Base-by-base conservation (phyloP, 352 stramenopile species). In the Phytophthora tubulina region DNA sequence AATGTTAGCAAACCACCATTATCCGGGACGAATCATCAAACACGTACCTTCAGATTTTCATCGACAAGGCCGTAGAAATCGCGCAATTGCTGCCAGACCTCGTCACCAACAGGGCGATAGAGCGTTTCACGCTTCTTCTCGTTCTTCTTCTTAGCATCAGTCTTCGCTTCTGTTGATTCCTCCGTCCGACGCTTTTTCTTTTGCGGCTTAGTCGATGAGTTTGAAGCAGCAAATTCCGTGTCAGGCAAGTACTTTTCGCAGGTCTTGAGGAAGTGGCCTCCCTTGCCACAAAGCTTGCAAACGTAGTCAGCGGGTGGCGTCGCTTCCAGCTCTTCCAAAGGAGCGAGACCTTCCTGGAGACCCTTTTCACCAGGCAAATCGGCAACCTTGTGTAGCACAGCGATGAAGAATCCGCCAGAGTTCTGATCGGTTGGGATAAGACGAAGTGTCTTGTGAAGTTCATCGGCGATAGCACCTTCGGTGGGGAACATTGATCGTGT, bases 381-480 rank as follows among this genome's bases (percentile, higher is more conserved):
- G 3, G 62, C 63, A 36, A 78, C 66, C 61, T 99, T 99, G 41
- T 84, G 75, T 30, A 99, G 85, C 35, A 99, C 87, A n/a, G 94
- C 93, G 44, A 99, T 90, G 76, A 99, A 99, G 76, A 99, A 99
- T 4, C 98, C 98, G 39, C 97, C 98, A 5, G 97, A 99, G 76
- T 99, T 97, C 64, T 99, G 92, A 74, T 99, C 97, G 38, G 98
- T 98, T 2, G 98, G 98, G 45, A 99, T 88, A 27, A 99, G 82
- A 10, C 98, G 92, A 71, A 98, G 81, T 48, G 97, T 99, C 58
- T 93, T 88, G 57, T 97, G 74, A 17, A 99, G 75, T 36, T 95
- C 64, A 14, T 79, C 8, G 2, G 68, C 60, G 7, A 75, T 68
- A 44, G 31, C 31, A 46, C 56, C 51, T 53, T 85, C 75, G 0